Base-by-base conservation (phyloP, 1,139 yeast genomes). In the Magnusiomyces ingens region DNA sequence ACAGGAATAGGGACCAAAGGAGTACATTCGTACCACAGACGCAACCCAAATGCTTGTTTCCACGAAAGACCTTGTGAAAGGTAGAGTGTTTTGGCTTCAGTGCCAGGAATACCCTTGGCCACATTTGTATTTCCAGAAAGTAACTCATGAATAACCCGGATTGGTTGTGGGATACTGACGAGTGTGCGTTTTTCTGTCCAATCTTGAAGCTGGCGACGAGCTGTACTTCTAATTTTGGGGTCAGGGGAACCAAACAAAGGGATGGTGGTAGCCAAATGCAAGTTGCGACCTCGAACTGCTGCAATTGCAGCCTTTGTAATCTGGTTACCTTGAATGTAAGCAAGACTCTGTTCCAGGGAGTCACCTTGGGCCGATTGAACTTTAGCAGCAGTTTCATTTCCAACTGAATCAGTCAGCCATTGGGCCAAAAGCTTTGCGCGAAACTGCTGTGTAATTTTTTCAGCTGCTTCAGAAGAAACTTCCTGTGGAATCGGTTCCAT, bases 261-360 rank as follows among this genome's bases (percentile, higher is more conserved):
- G n/a, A 91, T 68, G 29, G 88, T 63, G 0, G 80, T 81, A 0
- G 95, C 81, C 38, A 91, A 69, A 66, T 90, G 96, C 10, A 77
- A 70, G 62, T 85, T 85, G 12, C 76, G 76, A 0, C 84, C 69
- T 21, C 75, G 71, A 3, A 82, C 69, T 0, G 96, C 90, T 1
- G 72, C 58, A 41, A 74, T 72, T 8, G 85, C 75, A 0, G 98
- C 97, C 36, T 73, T 72, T 11, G 76, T 71, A 45, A 88, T 64
- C 53, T 83, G 78, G 50, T 86, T 82, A 3, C 79, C 73, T 47
- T 83, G 74, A 12, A 90, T 63, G 32, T 75, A 67, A 2, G 77
- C 64, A 62, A 82, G 81, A 0, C 86, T 75, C 26, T 67, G 65
- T 46, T 83, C 84, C 48, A 80, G 70, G 0, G 71, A 64, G 49